Evolutionary conservation across 441 rosid species (phyloP).

Genomic region (Hura crepitans): DNA sequence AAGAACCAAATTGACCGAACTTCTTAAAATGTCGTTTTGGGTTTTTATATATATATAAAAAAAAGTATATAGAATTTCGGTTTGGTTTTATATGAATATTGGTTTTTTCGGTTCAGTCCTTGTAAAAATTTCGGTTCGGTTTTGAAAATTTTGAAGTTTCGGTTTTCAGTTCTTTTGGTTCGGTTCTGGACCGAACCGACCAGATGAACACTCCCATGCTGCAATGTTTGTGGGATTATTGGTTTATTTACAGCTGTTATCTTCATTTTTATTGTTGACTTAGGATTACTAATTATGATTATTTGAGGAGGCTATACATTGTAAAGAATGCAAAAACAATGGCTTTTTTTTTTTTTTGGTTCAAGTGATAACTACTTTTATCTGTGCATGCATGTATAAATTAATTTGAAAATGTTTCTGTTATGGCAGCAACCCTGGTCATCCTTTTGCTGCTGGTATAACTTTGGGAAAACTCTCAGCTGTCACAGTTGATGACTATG

Average conservation of each 20-base stretch:
- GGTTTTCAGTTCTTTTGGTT: too few species aligned
- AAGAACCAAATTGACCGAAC: too few species aligned
- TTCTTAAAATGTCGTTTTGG: too few species aligned
- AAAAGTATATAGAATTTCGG: too few species aligned
- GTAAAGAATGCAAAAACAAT: not conserved
- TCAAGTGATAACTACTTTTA: not conserved
- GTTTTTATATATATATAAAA: too few species aligned
- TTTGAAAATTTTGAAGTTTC: too few species aligned
- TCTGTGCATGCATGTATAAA: not conserved
- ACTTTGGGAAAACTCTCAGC: conserved; percentile 93
- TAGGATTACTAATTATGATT: not conserved
- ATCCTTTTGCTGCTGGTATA: conserved; percentile 88
- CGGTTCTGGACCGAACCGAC: too few species aligned
- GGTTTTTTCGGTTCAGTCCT: too few species aligned
- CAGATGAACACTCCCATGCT: too few species aligned
- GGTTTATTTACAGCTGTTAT: not conserved
- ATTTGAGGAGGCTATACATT: not conserved
- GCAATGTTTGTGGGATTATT: not conserved
- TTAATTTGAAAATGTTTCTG: conserved; percentile 20
- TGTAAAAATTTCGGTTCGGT: too few species aligned
- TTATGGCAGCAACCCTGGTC: conserved; percentile 76
- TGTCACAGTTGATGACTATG: conserved; percentile 83
- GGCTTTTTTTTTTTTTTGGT: not conserved
- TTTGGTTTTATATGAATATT: too few species aligned
- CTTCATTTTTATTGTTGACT: not conserved